phyloP scores from a whole-genome alignment of 2,329 filamentous ascomycete species.

The Colletotrichum trifolii region DNA sequence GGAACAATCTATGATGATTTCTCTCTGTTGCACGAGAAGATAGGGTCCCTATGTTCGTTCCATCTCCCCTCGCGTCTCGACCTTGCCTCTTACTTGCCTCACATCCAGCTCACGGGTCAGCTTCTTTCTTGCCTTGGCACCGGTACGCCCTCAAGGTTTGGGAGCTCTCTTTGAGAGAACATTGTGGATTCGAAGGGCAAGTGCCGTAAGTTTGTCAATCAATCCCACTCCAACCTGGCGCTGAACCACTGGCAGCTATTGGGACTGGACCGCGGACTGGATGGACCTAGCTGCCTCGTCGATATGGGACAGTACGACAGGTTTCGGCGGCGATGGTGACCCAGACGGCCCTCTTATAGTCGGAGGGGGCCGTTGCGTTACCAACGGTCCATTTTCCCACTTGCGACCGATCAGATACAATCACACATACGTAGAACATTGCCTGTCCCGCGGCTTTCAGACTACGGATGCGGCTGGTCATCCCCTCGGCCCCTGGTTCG shows the following conservation, averaged over 20 bases:
- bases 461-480: not conserved
- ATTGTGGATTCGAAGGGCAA: conserved; percentile 3
- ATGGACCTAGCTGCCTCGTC: conserved; percentile 39
- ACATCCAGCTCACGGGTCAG: not conserved
- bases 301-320: conserved; percentile 39
- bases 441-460: conserved; percentile 41
- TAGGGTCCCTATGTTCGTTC: not conserved
- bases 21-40: not conserved
- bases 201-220: conserved; percentile 34
- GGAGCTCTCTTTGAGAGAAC: conserved; percentile 42
- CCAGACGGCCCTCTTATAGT: not conserved
- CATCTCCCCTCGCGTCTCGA: no score
- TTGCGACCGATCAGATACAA: conserved; percentile 37
- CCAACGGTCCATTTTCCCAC: conserved; percentile 41
- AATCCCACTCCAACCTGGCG: no score
- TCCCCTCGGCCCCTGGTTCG: not conserved
- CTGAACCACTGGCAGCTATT: conserved; percentile 26
- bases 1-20: not conserved
- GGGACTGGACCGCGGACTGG: conserved; percentile 49
- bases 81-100: no score
- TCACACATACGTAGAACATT: conserved; percentile 38
- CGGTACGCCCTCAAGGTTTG: conserved; percentile 47
- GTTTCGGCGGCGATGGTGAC: conserved; percentile 46
- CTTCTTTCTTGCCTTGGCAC: conserved; percentile 49
- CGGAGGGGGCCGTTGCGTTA: conserved; percentile 12